phyloP scores from a whole-genome alignment of 352 stramenopile species.

The Phytophthora cactorum region DNA sequence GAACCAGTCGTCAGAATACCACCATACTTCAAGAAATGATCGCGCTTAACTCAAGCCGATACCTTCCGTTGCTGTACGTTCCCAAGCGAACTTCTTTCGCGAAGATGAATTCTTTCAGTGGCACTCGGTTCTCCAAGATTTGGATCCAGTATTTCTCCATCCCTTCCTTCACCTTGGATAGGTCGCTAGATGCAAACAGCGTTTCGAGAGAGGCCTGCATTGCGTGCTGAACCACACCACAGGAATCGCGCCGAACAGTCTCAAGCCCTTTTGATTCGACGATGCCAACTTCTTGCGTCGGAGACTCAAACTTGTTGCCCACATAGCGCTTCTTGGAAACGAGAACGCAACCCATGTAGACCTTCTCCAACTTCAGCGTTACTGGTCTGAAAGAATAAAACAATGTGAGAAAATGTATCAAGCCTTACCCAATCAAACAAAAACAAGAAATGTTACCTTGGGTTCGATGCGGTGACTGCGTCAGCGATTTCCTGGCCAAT shows the following conservation, averaged over 20 bases:
- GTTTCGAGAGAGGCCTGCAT: constrained; percentile 71
- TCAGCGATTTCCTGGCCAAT: constrained; percentile 93
- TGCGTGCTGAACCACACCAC: constrained; percentile 80
- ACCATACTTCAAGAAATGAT: neutral
- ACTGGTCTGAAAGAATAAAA: constrained; percentile 53
- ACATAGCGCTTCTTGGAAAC: constrained; percentile 97
- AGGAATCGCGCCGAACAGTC: constrained; percentile 93
- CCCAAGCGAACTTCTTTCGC: constrained; percentile 87
- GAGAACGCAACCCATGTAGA: constrained; percentile 93
- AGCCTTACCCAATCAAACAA: neutral
- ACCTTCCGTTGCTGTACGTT: constrained; percentile 76
- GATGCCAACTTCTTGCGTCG: constrained; percentile 48
- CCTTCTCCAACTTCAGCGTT: constrained; percentile 89
- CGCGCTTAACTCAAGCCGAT: neutral
- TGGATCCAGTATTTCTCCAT: constrained; percentile 70
- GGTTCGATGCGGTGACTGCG: constrained; percentile 85
- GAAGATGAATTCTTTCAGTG: constrained; percentile 85
- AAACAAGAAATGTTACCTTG: constrained; percentile 45
- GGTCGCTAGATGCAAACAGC: constrained; percentile 74
- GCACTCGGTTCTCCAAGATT: constrained; percentile 71
- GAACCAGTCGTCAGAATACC: neutral
- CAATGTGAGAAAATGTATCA: neutral
- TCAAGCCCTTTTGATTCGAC: constrained; percentile 95
- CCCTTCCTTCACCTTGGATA: constrained; percentile 70
- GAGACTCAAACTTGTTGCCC: constrained; percentile 85